phyloP scores from a whole-genome alignment of 495 filamentous ascomycete genomes.

The Penicillium tannophilum region DNA sequence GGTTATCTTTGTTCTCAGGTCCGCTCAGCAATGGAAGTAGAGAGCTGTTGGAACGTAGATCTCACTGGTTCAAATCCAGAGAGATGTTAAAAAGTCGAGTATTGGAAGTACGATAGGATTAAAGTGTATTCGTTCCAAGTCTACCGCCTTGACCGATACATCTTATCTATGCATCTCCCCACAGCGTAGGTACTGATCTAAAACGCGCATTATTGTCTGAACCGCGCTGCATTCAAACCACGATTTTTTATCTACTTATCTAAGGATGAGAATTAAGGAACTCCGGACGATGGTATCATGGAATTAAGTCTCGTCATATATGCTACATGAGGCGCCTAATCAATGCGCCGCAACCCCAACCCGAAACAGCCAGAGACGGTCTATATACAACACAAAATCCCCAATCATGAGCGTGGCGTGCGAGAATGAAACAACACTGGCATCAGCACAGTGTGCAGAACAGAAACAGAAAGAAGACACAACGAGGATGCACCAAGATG shows the following conservation, averaged over 20 bases:
- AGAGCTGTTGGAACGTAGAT: not conserved
- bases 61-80: not conserved
- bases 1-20: conserved; percentile 2
- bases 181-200: too few species aligned
- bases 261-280: not conserved
- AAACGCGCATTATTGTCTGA: too few species aligned
- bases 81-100: not conserved
- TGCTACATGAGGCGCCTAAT: conserved; percentile 38
- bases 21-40: not conserved
- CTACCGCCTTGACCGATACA: not conserved
- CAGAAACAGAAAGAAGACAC: not conserved
- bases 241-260: not conserved
- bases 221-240: too few species aligned
- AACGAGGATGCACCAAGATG: conserved; percentile 2
- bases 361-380: conserved; percentile 30
- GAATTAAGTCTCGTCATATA: conserved; percentile 39
- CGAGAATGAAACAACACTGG: conserved; percentile 7
- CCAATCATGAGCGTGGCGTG: conserved; percentile 31
- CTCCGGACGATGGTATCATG: conserved; percentile 30
- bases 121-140: not conserved
- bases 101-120: not conserved
- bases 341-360: conserved; percentile 31
- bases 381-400: conserved; percentile 37
- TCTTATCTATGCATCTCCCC: not conserved
- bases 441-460: not conserved